Conservation (phyloP, 768 basidiomycete species). For the Russula foetens region DNA sequence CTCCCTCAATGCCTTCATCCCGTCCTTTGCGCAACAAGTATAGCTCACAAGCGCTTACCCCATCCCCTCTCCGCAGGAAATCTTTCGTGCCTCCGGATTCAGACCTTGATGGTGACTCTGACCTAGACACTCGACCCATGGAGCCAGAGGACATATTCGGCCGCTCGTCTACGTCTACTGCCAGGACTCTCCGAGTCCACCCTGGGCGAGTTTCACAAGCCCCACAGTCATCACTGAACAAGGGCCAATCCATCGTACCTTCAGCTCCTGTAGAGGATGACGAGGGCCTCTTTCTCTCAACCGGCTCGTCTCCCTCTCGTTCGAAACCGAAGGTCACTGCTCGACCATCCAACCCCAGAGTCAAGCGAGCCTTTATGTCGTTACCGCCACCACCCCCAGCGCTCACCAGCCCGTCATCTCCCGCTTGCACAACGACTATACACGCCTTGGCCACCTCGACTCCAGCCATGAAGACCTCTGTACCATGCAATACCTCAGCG, state of each 20-base stretch:
- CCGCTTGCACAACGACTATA: neutral
- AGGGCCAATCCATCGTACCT: neutral
- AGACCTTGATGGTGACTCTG: conserved; percentile 9
- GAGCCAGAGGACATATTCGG: conserved; percentile 14
- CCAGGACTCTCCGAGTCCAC: neutral
- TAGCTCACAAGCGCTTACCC: conserved; percentile 14
- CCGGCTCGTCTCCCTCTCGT: neutral
- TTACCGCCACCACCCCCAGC: conserved; percentile 1
- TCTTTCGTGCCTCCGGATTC: conserved; percentile 12
- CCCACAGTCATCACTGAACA: neutral
- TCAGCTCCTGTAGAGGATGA: conserved; percentile 13
- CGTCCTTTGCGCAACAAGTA: conserved; percentile 1
- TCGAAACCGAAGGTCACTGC: neutral
- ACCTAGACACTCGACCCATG: conserved; percentile 3
- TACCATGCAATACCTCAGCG: neutral
- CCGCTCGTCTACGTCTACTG: conserved; percentile 3
- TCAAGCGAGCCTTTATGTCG: conserved; percentile 1
- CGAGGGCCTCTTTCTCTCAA: conserved; percentile 18
- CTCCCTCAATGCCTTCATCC: conserved; percentile 6
- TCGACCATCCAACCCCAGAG: conserved; percentile 1
- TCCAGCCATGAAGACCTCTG: neutral
- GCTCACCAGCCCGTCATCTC: neutral
- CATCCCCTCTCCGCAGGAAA: conserved; percentile 19
- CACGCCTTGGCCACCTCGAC: neutral
- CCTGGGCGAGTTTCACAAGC: neutral